A percentile compares a stretch with the other conserved stretches of the same genome.
phyloP scores from a whole-genome alignment of 208 protist genomes.

The Crithidia brevicula region DNA sequence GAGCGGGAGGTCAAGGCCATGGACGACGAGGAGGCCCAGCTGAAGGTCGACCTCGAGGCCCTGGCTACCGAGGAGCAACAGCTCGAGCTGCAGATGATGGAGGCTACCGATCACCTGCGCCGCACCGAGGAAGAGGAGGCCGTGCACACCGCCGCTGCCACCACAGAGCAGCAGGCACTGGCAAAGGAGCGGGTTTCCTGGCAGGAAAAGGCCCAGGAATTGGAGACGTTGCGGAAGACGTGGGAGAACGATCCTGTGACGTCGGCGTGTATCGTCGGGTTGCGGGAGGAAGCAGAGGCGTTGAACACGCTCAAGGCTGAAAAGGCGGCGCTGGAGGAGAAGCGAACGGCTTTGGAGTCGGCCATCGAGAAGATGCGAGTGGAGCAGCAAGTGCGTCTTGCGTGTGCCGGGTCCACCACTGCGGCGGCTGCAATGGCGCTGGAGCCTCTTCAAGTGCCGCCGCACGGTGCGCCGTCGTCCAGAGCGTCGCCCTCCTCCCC shows the following conservation, averaged over 20 bases:
- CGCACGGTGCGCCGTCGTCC: too few relatives aligned
- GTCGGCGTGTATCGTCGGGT: slow-evolving; percentile 23
- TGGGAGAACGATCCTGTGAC: slow-evolving; percentile 44
- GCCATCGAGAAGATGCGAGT: slow-evolving; percentile 19
- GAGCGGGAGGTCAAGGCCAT: slow-evolving; percentile 35
- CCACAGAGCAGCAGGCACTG: slow-evolving; percentile 32
- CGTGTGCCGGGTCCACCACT: background rate
- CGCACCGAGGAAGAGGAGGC: slow-evolving; percentile 72
- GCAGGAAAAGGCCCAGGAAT: slow-evolving; percentile 37
- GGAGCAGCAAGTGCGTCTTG: slow-evolving; percentile 10
- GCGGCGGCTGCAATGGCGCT: background rate
- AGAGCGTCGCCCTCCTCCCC: too few relatives aligned
- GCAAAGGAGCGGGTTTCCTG: slow-evolving; percentile 36
- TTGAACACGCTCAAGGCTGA: slow-evolving; percentile 21
- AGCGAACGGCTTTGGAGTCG: slow-evolving; percentile 13
- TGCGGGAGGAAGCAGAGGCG: slow-evolving; percentile 33
- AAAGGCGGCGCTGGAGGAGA: slow-evolving; percentile 24
- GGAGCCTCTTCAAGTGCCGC: background rate
- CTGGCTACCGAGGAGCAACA: slow-evolving; percentile 68
- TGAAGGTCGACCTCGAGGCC: slow-evolving; percentile 58
- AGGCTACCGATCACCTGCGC: slow-evolving; percentile 51
- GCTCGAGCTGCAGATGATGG: slow-evolving; percentile 65
- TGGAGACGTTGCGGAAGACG: slow-evolving; percentile 34
- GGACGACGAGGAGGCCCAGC: slow-evolving; percentile 42
- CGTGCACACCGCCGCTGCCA: slow-evolving; percentile 46